phyloP scores from a whole-genome alignment of 768 basidiomycete genomes.

The Pleurotus cornucopiae region DNA sequence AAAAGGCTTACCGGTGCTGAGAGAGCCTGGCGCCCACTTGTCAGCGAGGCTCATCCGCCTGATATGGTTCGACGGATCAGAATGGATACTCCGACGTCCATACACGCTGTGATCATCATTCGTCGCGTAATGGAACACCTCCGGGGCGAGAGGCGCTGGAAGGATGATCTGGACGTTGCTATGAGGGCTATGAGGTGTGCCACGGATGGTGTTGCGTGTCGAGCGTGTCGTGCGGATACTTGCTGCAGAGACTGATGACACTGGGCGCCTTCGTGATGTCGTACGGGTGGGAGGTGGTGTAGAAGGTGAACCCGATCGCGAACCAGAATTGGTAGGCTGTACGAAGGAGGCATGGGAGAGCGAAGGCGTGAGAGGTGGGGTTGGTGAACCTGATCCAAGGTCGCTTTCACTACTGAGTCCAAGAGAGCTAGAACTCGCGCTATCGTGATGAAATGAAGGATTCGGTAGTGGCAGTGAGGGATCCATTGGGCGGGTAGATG shows the following conservation, averaged over 20 bases:
- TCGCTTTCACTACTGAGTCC: constrained; percentile 11
- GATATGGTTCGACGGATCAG: constrained; percentile 9
- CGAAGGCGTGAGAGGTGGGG: constrained; percentile 8
- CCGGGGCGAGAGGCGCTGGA: constrained; percentile 57
- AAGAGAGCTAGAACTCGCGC: constrained; percentile 26
- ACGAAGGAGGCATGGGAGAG: constrained; percentile 4
- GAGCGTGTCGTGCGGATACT: constrained; percentile 24
- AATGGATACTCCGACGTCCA: constrained; percentile 10
- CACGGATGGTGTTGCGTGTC: constrained; percentile 40
- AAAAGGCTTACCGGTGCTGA: not conserved
- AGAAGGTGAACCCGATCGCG: constrained; percentile 31
- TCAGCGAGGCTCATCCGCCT: constrained; percentile 27
- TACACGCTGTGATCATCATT: not conserved
- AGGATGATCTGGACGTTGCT: constrained; percentile 64
- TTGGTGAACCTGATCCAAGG: constrained; percentile 9
- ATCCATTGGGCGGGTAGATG: constrained; percentile 11
- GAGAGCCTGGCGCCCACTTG: constrained; percentile 27
- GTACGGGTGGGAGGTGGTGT: constrained; percentile 31
- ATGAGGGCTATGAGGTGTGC: constrained; percentile 57
- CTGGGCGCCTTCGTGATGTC: constrained; percentile 23
- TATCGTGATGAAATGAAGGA: constrained; percentile 19
- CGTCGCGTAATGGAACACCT: constrained; percentile 19
- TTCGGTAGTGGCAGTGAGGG: constrained; percentile 17
- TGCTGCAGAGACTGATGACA: constrained; percentile 35
- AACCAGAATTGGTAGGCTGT: not conserved